Evolutionary conservation across 1,139 yeast species (phyloP), one percentile per base, ranked within the genome.

Genomic region (Taiozyma sp.): DNA sequence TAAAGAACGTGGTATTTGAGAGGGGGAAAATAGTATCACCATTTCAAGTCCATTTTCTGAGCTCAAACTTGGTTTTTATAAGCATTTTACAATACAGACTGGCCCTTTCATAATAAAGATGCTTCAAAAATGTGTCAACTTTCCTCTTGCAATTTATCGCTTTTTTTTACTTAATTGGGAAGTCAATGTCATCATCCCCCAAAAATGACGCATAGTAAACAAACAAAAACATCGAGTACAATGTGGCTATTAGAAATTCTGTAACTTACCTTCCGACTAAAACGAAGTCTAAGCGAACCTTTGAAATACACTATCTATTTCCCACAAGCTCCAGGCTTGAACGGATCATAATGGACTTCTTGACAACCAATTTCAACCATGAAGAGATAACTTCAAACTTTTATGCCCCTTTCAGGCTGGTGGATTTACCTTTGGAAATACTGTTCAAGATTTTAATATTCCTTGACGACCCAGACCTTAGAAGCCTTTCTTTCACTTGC

Each of bases 401-500:
- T 48, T 46, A 49, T 4, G 59, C 50, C 3, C 49, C 53, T 2
- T 60, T 60, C 46, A 48, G 57, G 41, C 45, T 60, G 9, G 29
- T 55, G 14, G 59, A 60, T 19, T 47, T 60, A 10, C 63, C 63
- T 7, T 42, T 60, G 34, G 63, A 60, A 48, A 44, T 60, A 4
- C 49, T 60, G n/a, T 49, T 56, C 49, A 57, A 57, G 22, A 51
- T 57, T 10, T 43, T 57, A 22, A 53, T 58, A 13, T 60, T 60
- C 32, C 51, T 60, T 1, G 63, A 60, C 42, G 57, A 51, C 9
- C 63, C 63, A 2, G 63, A 60, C 45, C 46, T 60, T 41, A 43
- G 47, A 4, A 48, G 45, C 5, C 28, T 60, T n/a, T 46, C 56
- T 2, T 38, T 47, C 39, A 52, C 60, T 4, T 60, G 62, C 30